Conservation (phyloP, 2,329 filamentous ascomycete species). For the Fusarium annulatum region DNA sequence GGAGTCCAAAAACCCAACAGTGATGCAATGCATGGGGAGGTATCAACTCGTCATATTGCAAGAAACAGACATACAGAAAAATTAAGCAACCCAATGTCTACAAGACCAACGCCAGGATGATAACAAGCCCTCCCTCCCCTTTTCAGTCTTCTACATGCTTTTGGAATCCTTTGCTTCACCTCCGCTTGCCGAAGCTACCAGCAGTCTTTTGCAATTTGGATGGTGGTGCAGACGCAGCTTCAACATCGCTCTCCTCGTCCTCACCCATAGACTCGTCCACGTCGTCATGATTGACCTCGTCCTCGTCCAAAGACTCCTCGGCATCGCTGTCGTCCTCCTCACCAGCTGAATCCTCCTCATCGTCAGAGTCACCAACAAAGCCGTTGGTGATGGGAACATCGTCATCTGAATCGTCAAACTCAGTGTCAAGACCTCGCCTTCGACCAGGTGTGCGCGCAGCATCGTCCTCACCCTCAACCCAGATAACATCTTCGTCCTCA, state of each 20-base stretch:
- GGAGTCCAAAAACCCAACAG: neutral
- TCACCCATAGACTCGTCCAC: constrained; percentile 65
- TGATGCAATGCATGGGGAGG: constrained; percentile 28
- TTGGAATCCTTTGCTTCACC: constrained; percentile 23
- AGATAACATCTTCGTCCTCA: constrained; percentile 78
- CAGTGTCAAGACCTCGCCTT: constrained; percentile 50
- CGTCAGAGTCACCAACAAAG: constrained; percentile 68
- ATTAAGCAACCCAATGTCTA: constrained; percentile 42
- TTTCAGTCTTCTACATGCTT: constrained; percentile 24
- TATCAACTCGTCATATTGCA: constrained; percentile 46
- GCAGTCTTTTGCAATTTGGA: constrained; percentile 53
- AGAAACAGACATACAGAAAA: constrained; percentile 42
- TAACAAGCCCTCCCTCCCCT: constrained; percentile 27
- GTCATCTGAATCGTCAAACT: constrained; percentile 61
- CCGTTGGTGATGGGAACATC: constrained; percentile 67
- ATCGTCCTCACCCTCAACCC: constrained; percentile 87
- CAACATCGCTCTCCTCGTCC: constrained; percentile 64
- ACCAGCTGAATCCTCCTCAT: constrained; percentile 62
- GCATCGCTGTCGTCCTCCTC: constrained; percentile 55
- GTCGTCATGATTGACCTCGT: constrained; percentile 70
- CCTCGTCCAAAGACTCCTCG: constrained; percentile 64
- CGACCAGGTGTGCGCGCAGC: constrained; percentile 63
- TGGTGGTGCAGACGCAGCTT: constrained; percentile 56
- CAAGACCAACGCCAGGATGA: constrained; percentile 44
- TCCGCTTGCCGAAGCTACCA: constrained; percentile 36